Conservation (phyloP, 106 monocot species). For the Dendrobium chrysotoxum region DNA sequence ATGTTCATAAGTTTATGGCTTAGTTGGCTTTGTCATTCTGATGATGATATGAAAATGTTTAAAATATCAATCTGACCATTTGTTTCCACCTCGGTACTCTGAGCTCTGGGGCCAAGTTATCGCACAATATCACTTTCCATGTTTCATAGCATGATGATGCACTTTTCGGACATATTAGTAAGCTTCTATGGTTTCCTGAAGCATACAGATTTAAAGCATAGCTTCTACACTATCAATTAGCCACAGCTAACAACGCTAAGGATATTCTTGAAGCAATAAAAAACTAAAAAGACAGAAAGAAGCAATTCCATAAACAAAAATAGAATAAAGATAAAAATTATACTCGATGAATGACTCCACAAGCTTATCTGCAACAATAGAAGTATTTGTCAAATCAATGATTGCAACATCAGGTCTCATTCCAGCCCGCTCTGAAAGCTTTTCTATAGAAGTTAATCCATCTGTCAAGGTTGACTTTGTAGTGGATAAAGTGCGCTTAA, state of each 20-base stretch:
- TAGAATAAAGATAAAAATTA: not conserved
- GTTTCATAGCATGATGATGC: too few species aligned
- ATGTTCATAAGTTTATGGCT: too few species aligned
- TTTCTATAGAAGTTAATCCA: constrained; percentile 80
- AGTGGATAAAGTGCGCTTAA: constrained; percentile 45
- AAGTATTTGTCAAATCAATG: constrained; percentile 76
- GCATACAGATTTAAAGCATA: not conserved
- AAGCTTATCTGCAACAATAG: constrained; percentile 84
- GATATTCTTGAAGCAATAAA: not conserved
- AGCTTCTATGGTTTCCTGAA: not conserved
- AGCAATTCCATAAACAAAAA: not conserved
- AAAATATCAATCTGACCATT: too few species aligned
- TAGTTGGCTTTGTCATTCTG: too few species aligned
- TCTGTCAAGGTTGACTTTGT: constrained; percentile 29
- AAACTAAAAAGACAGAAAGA: not conserved
- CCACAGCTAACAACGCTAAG: not conserved
- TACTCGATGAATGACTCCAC: constrained; percentile 98
- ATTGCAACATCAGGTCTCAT: constrained; percentile 82
- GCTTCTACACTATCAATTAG: not conserved
- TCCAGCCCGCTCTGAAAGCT: constrained; percentile 75
- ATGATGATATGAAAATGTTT: too few species aligned
- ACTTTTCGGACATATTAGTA: too few species aligned
- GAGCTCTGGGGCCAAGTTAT: too few species aligned
- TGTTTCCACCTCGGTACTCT: too few species aligned
- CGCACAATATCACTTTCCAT: too few species aligned